Percentiles rank a stretch among this genome's conserved stretches.
These are phyloP conservation scores for Raffaelea ambrosiae DNA, from an alignment of 2,329 filamentous ascomycete species.

Conservation along the genomic window DNA sequence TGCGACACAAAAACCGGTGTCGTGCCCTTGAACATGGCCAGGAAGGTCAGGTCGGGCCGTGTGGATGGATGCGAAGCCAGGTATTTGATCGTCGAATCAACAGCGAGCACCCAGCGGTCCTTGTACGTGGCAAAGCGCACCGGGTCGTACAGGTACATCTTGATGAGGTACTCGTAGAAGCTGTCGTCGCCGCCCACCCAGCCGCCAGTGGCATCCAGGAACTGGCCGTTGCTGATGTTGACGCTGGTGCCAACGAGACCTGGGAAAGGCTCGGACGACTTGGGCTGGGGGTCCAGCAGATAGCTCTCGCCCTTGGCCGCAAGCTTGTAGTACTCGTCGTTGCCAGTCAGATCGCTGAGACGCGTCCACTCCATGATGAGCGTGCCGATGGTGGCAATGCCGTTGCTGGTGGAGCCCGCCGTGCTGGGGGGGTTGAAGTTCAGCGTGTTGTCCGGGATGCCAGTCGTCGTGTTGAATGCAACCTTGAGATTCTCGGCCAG, in stretches of 20 bases:
- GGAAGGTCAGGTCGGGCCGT: constrained; percentile 64
- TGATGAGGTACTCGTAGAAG: constrained; percentile 86
- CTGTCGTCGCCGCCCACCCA: constrained; percentile 73
- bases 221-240: constrained; percentile 55
- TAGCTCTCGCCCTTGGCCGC: constrained; percentile 61
- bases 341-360: constrained; percentile 65
- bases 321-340: constrained; percentile 57
- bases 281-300: constrained; percentile 57
- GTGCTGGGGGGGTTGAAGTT: constrained; percentile 44
- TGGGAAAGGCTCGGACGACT: constrained; percentile 58
- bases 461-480: constrained; percentile 68
- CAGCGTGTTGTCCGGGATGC: constrained; percentile 65
- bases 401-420: constrained; percentile 50
- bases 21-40: constrained; percentile 47
- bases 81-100: constrained; percentile 65
- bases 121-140: constrained; percentile 54
- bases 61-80: constrained; percentile 59
- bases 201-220: constrained; percentile 58
- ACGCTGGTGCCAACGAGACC: constrained; percentile 66
- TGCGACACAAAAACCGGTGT: constrained; percentile 35
- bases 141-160: constrained; percentile 79
- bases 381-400: constrained; percentile 68
- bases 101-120: constrained; percentile 67
- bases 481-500: constrained; percentile 68
- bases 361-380: constrained; percentile 79